Evolutionary conservation across 2,329 filamentous ascomycete genomes (phyloP), one percentile per base, ranked within the genome.

Genomic region (Verticillium tricorpus): DNA sequence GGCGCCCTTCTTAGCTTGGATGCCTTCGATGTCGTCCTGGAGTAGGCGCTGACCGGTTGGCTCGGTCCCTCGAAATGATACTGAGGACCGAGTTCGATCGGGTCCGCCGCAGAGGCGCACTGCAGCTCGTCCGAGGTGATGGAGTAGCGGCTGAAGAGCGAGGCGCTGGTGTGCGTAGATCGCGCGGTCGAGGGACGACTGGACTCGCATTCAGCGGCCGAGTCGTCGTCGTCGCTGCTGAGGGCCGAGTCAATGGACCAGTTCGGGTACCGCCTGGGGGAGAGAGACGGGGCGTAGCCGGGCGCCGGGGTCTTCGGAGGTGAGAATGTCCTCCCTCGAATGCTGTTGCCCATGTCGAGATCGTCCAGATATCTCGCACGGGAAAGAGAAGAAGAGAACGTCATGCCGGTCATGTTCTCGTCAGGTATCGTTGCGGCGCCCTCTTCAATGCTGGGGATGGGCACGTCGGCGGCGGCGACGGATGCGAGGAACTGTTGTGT

Each of bases 401-500:
- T 62, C 40, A 71, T 69, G 63, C 77, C 74, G 39, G 73, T 69
- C 77, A 81, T 80, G 52, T 79, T 77, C 66, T 78, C 76, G 67
- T 82, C 78, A 59, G 67, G 58, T 45, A 74, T 67, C 28, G 75
- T 72, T 50, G 79, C 77, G 58, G 84, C 80, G 45, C 45, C 9
- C 64, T 83, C 78, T 72, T 89, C 86, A 61, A 89, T 87, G 71
- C 85, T 88, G 15, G 85, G 86, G 59, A 89, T 82, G 28, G 86
- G 85, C 4, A 87, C 77, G 69, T 89, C 86, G 63, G 85, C 86
- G 19, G 85, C 85, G 55, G 85, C 86, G 62, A 89, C 86, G 4
- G 85, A 88, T 2, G 85, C 86, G n/a, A 89, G 80, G 68, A 89
- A 89, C 58, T 89, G 85, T 68, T 87, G 80, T 1, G 86, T 89